Conservation (phyloP, 2,329 filamentous ascomycete species). For the Colletotrichum phormii region DNA sequence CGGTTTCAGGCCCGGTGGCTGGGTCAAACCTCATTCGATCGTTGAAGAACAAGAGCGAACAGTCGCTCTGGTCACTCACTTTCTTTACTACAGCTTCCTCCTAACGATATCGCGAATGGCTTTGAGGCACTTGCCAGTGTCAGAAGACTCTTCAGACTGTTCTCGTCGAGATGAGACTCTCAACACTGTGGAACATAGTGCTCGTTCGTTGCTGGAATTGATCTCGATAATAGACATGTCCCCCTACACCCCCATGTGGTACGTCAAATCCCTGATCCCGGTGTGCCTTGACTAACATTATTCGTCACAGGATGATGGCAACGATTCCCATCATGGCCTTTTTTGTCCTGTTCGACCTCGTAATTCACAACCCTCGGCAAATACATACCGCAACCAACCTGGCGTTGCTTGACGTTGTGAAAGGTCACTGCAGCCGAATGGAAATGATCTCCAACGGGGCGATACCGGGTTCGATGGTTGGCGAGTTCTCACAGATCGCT, state of each 20-base stretch:
- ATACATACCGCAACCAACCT: slow-evolving; percentile 49
- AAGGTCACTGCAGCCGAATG: slow-evolving; percentile 54
- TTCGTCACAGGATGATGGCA: slow-evolving; percentile 41
- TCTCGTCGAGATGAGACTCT: slow-evolving; percentile 36
- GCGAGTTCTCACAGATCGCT: slow-evolving; percentile 54
- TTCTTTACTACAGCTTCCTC: slow-evolving; percentile 45
- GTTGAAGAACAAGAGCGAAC: slow-evolving; percentile 13
- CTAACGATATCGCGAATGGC: slow-evolving; percentile 43
- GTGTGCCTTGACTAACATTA: no score
- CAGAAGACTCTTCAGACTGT: slow-evolving; percentile 22
- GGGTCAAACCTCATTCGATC: slow-evolving; percentile 26
- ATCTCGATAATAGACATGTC: slow-evolving; percentile 44
- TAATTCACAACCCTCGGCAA: slow-evolving; percentile 47
- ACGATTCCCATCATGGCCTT: slow-evolving; percentile 50
- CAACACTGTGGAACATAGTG: slow-evolving; percentile 38
- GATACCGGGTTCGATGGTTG: slow-evolving; percentile 49
- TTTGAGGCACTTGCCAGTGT: slow-evolving; percentile 36
- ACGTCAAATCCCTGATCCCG: not conserved
- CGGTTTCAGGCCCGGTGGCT: slow-evolving; percentile 36
- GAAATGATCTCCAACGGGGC: slow-evolving; percentile 50
- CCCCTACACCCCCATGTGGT: slow-evolving; percentile 45
- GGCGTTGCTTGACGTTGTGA: slow-evolving; percentile 51
- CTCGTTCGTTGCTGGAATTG: slow-evolving; percentile 44
- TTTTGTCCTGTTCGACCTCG: slow-evolving; percentile 55
- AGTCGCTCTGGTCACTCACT: slow-evolving; percentile 39